These are phyloP conservation scores for Pelargonium myrrhifolium DNA, from an alignment of 441 rosid species.

Conservation along the genomic window DNA sequence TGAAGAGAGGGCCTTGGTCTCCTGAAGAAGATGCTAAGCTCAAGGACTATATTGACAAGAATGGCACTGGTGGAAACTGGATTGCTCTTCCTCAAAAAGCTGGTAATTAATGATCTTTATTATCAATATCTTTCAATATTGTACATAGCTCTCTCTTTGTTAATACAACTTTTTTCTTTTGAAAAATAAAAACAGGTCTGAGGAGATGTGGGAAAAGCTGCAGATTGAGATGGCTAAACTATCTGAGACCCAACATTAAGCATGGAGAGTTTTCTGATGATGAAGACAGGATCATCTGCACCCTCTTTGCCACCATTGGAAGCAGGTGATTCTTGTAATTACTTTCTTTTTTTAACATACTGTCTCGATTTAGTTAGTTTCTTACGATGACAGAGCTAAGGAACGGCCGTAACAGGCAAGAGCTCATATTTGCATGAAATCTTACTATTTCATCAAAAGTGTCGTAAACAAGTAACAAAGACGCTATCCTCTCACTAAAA, in stretches of 20 bases:
- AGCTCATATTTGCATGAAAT: too few relatives aligned
- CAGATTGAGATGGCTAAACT: slow-evolving; percentile 93
- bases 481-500: too few relatives aligned
- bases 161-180: not conserved
- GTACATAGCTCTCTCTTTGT: too few relatives aligned
- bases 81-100: slow-evolving; percentile 77
- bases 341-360: not conserved
- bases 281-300: slow-evolving; percentile 70
- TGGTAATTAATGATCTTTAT: slow-evolving; percentile 30
- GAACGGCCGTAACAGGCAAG: too few relatives aligned
- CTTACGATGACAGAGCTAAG: too few relatives aligned
- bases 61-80: slow-evolving; percentile 78
- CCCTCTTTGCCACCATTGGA: slow-evolving; percentile 70
- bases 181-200: slow-evolving; percentile 57
- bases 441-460: too few relatives aligned
- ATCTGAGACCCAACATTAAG: slow-evolving; percentile 80
- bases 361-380: not conserved
- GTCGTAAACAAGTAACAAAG: too few relatives aligned
- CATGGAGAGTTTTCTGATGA: slow-evolving; percentile 86
- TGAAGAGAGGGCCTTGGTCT: slow-evolving; percentile 85
- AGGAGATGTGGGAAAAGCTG: slow-evolving; percentile 93
- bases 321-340: slow-evolving; percentile 50
- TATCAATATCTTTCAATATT: too few relatives aligned
- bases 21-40: slow-evolving; percentile 84
- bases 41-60: slow-evolving; percentile 42